Percentiles rank a stretch among this genome's conserved stretches.
phyloP scores from a whole-genome alignment of 352 stramenopile species.

The Aphanomyces invadans region DNA sequence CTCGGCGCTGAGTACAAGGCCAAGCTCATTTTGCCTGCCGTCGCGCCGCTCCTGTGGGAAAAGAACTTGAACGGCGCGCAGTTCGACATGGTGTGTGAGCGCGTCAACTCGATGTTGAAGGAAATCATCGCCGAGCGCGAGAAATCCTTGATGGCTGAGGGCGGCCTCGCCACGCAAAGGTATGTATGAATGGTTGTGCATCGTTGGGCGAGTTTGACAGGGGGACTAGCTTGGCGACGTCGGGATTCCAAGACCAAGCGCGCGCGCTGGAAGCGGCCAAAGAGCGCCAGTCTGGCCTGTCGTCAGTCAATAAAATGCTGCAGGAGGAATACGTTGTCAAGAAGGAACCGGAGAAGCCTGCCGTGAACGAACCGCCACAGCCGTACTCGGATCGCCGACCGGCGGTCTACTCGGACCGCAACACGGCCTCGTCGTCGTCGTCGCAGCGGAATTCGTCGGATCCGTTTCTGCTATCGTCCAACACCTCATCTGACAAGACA shows the following conservation, averaged over 20 bases:
- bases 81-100: constrained; percentile 81
- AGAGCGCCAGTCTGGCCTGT: constrained; percentile 51
- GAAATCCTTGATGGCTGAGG: constrained; percentile 66
- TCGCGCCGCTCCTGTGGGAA: constrained; percentile 76
- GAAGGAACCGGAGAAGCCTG: constrained; percentile 31
- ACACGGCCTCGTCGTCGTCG: not conserved
- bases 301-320: constrained; percentile 70
- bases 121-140: constrained; percentile 72
- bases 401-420: constrained; percentile 12
- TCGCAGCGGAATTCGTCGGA: not conserved
- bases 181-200: not conserved
- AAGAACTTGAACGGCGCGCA: constrained; percentile 65
- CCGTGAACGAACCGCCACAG: constrained; percentile 29
- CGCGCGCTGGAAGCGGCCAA: constrained; percentile 57
- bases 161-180: constrained; percentile 40
- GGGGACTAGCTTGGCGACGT: constrained; percentile 47
- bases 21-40: constrained; percentile 74
- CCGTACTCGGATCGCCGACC: constrained; percentile 65
- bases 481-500: not conserved
- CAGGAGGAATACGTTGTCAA: constrained; percentile 68
- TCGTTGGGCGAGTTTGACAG: too few species aligned
- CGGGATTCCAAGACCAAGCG: constrained; percentile 59
- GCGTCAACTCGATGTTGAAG: constrained; percentile 86
- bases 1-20: constrained; percentile 71
- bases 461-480: constrained; percentile 10